Evolutionary conservation across 2,329 filamentous ascomycete genomes (phyloP), one percentile per base, ranked within the genome.

Genomic region (Hypoxylon sp.): DNA sequence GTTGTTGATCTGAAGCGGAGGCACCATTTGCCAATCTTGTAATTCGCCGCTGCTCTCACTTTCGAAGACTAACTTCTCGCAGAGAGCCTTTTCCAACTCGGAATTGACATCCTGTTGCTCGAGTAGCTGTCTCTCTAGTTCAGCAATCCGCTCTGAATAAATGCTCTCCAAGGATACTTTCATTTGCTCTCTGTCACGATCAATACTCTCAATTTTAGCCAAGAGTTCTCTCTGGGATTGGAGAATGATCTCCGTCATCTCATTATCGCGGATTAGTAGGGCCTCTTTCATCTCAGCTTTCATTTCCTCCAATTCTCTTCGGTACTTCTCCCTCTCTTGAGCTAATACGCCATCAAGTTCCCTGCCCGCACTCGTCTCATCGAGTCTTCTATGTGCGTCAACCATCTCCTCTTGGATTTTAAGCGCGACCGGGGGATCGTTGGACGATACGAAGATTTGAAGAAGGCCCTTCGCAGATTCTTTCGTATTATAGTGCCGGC

Each of bases 381-480:
- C 80, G 14, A 89, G 83, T 48, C 84, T 84, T 74, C 84, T 86
- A 41, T 86, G 78, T 50, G 90, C 84, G 73, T 85, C 86, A 69
- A 85, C 86, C 69, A 92, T 79, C 75, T 92, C 90, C 46, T 89
- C 85, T 71, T 92, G 91, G 77, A 92, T 90, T 30, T 86, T 84
- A 52, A 88, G 84, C 13, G 11, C 17, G 2, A 50, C 36, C 5
- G 55, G 55, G 11, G 48, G 19, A n/a, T 60, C 23, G 5, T 11
- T 53, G 13, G 48, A 45, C 23, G 45, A 19, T 19, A 51, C 57
- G 34, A 60, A 60, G 11, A 25, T 60, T 28, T 60, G 76, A 91
- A 92, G 56, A 91, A 81, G 88, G 73, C 90, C 88, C 60, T 91
- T 91, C 76, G 75, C 75, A 14, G 72, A 75, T 25, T 70, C 71